Conservation (phyloP, 31 red algal species). For the Asparagopsis taxiformis region DNA sequence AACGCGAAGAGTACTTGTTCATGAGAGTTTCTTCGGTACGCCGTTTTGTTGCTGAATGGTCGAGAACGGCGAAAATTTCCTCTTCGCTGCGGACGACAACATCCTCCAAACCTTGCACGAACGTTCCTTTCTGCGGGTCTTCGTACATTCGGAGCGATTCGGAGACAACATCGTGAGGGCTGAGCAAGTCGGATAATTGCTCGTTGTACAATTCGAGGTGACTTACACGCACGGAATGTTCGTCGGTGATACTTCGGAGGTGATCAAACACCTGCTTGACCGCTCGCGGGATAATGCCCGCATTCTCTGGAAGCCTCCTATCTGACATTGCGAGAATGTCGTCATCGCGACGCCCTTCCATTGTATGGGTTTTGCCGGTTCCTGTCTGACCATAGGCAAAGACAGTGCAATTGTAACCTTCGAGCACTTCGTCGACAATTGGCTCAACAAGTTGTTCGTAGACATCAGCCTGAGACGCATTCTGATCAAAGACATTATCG, state of each 20-base stretch:
- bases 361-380: slow-evolving; percentile 98
- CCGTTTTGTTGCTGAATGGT: slow-evolving; percentile 76
- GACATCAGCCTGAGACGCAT: slow-evolving; percentile 77
- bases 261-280: slow-evolving; percentile 90
- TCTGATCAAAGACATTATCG: slow-evolving; percentile 90
- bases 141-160: slow-evolving; percentile 79
- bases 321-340: slow-evolving; percentile 25
- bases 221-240: slow-evolving; percentile 91
- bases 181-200: slow-evolving; percentile 94
- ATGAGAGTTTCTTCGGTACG: slow-evolving; percentile 93
- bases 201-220: slow-evolving; percentile 99
- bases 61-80: slow-evolving; percentile 92
- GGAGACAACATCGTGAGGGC: slow-evolving; percentile 36
- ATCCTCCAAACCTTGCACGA: slow-evolving; percentile 93
- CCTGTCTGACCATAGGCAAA: slow-evolving; percentile 99
- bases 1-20: slow-evolving; percentile 94
- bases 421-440: slow-evolving; percentile 84
- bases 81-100: slow-evolving; percentile 84
- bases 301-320: slow-evolving; percentile 56
- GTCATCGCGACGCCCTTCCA: slow-evolving; percentile 75
- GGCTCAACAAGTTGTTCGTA: slow-evolving; percentile 79
- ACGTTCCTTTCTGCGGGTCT: slow-evolving; percentile 87
- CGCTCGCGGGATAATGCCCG: slow-evolving; percentile 92
- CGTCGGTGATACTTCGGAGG: slow-evolving; percentile 74
- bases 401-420: slow-evolving; percentile 99